A percentile compares a stretch with the other conserved stretches of the same genome.
Conservation (phyloP, 2,329 filamentous ascomycete species). For the Rhexocercosporidium sp. region DNA sequence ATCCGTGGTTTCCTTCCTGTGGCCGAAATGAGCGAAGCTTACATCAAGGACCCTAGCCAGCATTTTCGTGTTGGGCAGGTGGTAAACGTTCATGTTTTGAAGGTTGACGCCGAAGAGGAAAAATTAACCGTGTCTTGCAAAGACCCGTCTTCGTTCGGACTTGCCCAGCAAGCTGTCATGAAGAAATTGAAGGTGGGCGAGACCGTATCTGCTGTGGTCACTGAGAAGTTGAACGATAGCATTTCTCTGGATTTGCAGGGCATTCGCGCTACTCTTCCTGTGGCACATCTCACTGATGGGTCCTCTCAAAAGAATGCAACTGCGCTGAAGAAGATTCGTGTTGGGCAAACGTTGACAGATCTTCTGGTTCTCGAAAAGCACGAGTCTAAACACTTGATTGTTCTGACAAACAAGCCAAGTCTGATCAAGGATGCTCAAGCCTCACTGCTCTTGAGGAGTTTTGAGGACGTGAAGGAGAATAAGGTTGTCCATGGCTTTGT, state of each 20-base stretch:
- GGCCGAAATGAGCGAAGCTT: slow-evolving; percentile 97
- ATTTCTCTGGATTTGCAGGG: slow-evolving; percentile 77
- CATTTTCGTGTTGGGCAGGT: slow-evolving; percentile 93
- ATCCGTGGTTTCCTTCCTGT: slow-evolving; percentile 88
- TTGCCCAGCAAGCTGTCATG: slow-evolving; percentile 77
- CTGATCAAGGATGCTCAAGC: slow-evolving; percentile 77
- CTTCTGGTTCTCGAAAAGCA: slow-evolving; percentile 89
- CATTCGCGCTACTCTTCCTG: slow-evolving; percentile 77
- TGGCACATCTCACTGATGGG: slow-evolving; percentile 85
- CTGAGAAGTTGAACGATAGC: slow-evolving; percentile 80
- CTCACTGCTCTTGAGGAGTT: slow-evolving; percentile 71
- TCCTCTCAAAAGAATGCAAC: slow-evolving; percentile 78
- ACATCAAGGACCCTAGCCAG: slow-evolving; percentile 84
- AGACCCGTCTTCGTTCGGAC: slow-evolving; percentile 77
- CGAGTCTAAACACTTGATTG: slow-evolving; percentile 74
- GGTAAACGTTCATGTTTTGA: slow-evolving; percentile 86
- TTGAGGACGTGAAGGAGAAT: slow-evolving; percentile 75
- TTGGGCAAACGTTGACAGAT: slow-evolving; percentile 82
- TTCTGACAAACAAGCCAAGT: slow-evolving; percentile 82
- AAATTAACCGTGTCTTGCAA: slow-evolving; percentile 92
- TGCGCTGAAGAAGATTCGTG: slow-evolving; percentile 78
- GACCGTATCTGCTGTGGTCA: slow-evolving; percentile 77
- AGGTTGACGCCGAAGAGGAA: slow-evolving; percentile 71
- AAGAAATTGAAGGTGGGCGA: slow-evolving; percentile 75
- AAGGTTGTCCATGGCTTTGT: slow-evolving; percentile 78